Evolutionary conservation across 345 rosid species (phyloP), one percentile per base, ranked within the genome.

Genomic region (Euphorbia pulcherrima): DNA sequence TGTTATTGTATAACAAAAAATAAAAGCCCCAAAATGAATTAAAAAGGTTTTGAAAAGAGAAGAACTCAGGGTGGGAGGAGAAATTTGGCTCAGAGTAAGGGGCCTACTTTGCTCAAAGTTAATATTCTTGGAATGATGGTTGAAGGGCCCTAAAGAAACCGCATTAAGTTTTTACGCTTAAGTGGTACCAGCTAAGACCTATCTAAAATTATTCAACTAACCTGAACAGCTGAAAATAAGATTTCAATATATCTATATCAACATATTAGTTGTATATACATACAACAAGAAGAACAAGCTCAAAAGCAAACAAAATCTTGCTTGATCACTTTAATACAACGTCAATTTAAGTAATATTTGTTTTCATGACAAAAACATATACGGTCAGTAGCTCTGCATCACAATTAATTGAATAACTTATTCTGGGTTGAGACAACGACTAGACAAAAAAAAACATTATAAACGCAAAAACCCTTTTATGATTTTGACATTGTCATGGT

Each of bases 101-200:
- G 27, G 12, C 21, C 8, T 40, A 12, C 24, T 23, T 68, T 29
- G 60, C 51, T 35, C 67, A 65, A 75, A 78, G 77, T 52, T 55
- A 75, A 67, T 71, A 76, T 82, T 71, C 73, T 64, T 68, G 57
- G 53, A 70, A 73, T 70, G 82, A 76, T 68, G 70, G 70, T 62
- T 11, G 69, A 71, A 68, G 82, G 81, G 71, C 48, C 84, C 81
- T 62, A 24, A 71, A 71, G 65, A 69, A 73, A 68, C 72, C 74
- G 76, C 79, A 77, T 79, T 82, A 12, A 4, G 3, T 46, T 8
- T 46, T 10, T 46, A 0, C 17, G 1, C 17, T 46, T 46, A 12
- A 1, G 37, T n/a, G n/a, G n/a, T n/a, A n/a, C n/a, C n/a, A n/a
- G n/a, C n/a, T n/a, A n/a, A n/a, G n/a, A n/a, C n/a, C n/a, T n/a